Conservation (phyloP, 208 protist species). For the Balamuthia mandrillaris region DNA sequence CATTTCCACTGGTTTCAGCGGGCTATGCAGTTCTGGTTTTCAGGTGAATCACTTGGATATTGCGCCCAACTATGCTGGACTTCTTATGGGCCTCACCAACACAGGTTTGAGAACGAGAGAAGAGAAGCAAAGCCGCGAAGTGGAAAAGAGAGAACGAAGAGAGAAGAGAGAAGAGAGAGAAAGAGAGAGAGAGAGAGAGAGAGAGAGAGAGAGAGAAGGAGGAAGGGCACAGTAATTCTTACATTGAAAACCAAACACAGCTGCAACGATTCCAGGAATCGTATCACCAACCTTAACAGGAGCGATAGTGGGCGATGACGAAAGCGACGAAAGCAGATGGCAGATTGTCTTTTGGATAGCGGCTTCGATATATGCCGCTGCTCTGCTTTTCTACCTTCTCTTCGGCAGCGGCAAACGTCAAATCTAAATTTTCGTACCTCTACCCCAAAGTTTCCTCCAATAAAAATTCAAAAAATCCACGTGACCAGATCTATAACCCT, state of each 20-base stretch:
- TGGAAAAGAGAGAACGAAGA: background rate
- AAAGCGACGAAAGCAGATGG: background rate
- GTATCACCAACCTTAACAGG: slow-evolving; percentile 15
- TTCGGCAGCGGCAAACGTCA: too few species aligned
- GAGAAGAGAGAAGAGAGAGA: background rate
- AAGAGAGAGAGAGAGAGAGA: background rate
- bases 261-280: slow-evolving; percentile 23
- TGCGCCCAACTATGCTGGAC: slow-evolving; percentile 21
- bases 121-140: too few species aligned
- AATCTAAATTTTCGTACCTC: too few species aligned
- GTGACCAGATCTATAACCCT: too few species aligned
- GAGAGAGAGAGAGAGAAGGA: background rate
- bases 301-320: slow-evolving; percentile 1
- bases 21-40: background rate
- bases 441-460: too few species aligned
- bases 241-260: too few species aligned
- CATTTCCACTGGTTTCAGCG: background rate
- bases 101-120: too few species aligned
- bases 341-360: slow-evolving; percentile 34
- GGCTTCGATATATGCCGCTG: background rate
- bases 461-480: too few species aligned
- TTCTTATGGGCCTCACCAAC: slow-evolving; percentile 33
- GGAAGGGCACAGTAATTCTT: background rate
- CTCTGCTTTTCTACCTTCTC: background rate
- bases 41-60: slow-evolving; percentile 37